A percentile compares a stretch with the other conserved stretches of the same genome.
These are phyloP conservation scores for Lodderomyces metapsilosis DNA, from an alignment of 1,139 yeast genomes.

Conservation along the genomic window DNA sequence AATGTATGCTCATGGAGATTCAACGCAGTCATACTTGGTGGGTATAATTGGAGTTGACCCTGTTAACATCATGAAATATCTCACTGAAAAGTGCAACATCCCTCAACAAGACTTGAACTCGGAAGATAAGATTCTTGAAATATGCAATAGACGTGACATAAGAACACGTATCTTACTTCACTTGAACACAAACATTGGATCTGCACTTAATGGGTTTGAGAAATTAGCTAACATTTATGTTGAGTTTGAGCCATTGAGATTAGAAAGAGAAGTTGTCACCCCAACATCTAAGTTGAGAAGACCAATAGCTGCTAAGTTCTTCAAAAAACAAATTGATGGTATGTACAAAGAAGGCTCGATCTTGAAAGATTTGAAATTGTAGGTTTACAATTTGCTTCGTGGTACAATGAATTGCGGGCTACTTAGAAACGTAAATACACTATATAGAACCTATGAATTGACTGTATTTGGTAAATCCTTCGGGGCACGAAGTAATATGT, in stretches of 20 bases:
- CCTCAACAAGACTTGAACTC: constrained; percentile 9
- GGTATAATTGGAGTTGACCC: constrained; percentile 45
- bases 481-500: too few species aligned
- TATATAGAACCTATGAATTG: too few species aligned
- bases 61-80: constrained; percentile 20
- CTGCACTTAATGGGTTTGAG: constrained; percentile 34
- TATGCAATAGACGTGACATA: constrained; percentile 25
- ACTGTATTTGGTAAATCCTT: too few species aligned
- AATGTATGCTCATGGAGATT: constrained; percentile 48
- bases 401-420: too few species aligned
- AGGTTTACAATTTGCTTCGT: too few species aligned
- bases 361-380: constrained; percentile 21
- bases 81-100: constrained; percentile 17
- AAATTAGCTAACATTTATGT: constrained; percentile 34
- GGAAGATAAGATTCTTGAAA: constrained; percentile 20
- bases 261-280: constrained; percentile 39
- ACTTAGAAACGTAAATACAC: too few species aligned
- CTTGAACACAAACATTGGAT: constrained; percentile 27
- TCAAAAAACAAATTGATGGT: constrained; percentile 19
- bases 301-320: constrained; percentile 35
- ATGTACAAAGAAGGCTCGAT: constrained; percentile 31
- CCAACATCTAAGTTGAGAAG: constrained; percentile 44
- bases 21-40: constrained; percentile 28
- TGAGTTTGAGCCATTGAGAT: constrained; percentile 39
- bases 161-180: constrained; percentile 25